Evolutionary conservation across 2,329 filamentous ascomycete genomes (phyloP), one percentile per base, ranked within the genome.

Genomic region (Ophiobolus disseminans): DNA sequence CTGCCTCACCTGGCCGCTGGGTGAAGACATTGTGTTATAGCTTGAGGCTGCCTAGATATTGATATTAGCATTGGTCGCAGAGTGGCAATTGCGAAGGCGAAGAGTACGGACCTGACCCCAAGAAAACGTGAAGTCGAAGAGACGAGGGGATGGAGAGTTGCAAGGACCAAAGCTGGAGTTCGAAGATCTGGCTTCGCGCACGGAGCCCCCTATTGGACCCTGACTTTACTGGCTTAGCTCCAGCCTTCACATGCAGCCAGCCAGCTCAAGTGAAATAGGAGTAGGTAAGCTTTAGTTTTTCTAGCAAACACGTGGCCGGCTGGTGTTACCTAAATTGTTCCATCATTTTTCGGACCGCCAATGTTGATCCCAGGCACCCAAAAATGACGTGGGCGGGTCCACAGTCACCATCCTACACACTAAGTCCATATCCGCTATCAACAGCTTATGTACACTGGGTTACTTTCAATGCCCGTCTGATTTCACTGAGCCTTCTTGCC

Each of bases 11-110:
- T 49, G 51, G 46, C 65, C 69, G 55, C 68, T 51, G 47, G 70
- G 69, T 45, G 71, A 72, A 53, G 71, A 72, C 69, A 73, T 73
- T 58, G 48, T 69, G 62, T 41, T 56, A 45, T 48, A 56, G 49
- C 36, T 47, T 54, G 50, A 59, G 63, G 62, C 62, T 65, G 59
- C 62, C 65, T 68, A 45, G 30, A n/a, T 32, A 39, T 20, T 41
- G 17, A 22, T 20, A 48, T 69, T 50, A 69, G 55, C 45, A 43
- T 49, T 23, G 8, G 25, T 28, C 37, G 16, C 28, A 17, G 37
- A 28, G 23, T 6, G 25, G 38, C 20, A 32, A 37, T 31, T 23
- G 31, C 16, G 35, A 40, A 50, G 44, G 44, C 45, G 45, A n/a
- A 32, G 30, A 17, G 38, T 10, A 57, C 61, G 59, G 26, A 63